Conservation (phyloP, 2,329 filamentous ascomycete genomes). For the Fusarium bactridioides region DNA sequence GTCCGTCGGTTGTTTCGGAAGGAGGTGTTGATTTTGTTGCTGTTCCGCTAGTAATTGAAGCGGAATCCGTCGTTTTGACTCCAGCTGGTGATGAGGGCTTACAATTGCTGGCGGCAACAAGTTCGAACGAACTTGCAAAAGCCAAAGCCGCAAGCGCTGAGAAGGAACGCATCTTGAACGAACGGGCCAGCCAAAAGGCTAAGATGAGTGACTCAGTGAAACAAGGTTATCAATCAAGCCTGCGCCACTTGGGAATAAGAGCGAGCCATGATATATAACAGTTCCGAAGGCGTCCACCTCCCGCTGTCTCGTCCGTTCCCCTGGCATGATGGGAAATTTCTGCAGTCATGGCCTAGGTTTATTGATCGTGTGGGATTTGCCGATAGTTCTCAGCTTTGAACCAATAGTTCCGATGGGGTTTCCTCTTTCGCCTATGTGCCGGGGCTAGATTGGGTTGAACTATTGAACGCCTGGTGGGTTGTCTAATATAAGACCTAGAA, state of each 20-base stretch:
- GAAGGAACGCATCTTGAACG: slow-evolving; percentile 29
- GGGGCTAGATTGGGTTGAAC: slow-evolving; percentile 5
- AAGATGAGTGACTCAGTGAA: neutral
- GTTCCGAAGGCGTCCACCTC: neutral
- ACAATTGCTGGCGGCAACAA: slow-evolving; percentile 13
- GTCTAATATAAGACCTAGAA: neutral
- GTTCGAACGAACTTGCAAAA: neutral
- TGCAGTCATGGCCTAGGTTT: neutral
- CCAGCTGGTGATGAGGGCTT: slow-evolving; percentile 3
- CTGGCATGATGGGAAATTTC: slow-evolving; percentile 4
- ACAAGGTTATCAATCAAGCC: neutral
- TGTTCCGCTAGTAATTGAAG: neutral
- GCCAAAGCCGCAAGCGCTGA: slow-evolving; percentile 17
- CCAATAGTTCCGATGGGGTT: slow-evolving; percentile 4
- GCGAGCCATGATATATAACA: neutral
- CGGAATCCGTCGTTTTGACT: neutral
- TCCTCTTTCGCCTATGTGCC: neutral
- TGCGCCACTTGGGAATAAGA: neutral
- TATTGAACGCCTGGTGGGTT: slow-evolving; percentile 13
- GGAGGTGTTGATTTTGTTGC: neutral
- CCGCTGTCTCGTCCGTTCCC: slow-evolving; percentile 1
- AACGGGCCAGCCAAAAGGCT: slow-evolving; percentile 7
- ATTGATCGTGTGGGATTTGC: neutral
- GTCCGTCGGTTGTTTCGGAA: slow-evolving; percentile 9
- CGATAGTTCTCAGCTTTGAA: slow-evolving; percentile 13